These are phyloP conservation scores for Mariannaea sp. DNA, from an alignment of 2,329 filamentous ascomycete species.

Conservation along the genomic window DNA sequence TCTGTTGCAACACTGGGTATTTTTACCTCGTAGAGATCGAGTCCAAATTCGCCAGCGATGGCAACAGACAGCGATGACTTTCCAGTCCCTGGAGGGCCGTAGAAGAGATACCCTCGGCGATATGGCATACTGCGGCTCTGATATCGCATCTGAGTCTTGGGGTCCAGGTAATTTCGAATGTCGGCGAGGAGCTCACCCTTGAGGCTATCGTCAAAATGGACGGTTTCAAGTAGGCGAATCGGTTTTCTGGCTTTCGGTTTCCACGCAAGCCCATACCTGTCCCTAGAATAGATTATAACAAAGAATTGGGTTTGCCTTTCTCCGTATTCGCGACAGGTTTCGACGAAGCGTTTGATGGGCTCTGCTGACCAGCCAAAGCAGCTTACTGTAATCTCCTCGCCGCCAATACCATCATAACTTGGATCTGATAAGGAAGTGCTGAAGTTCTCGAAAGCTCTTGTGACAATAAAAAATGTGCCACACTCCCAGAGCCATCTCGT, in stretches of 20 bases:
- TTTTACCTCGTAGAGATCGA: slow-evolving; percentile 56
- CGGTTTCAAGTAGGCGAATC: slow-evolving; percentile 55
- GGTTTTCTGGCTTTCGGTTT: slow-evolving; percentile 54
- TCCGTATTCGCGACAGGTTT: slow-evolving; percentile 53
- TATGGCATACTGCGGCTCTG: slow-evolving; percentile 56
- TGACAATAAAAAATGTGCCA: slow-evolving; percentile 51
- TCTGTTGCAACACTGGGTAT: slow-evolving; percentile 56
- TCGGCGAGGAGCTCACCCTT: slow-evolving; percentile 56
- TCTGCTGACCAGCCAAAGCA: slow-evolving; percentile 57
- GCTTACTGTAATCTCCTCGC: slow-evolving; percentile 53
- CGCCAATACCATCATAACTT: slow-evolving; percentile 51
- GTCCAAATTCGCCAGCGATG: slow-evolving; percentile 54
- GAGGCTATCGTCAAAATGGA: slow-evolving; percentile 52
- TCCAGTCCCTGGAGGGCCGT: slow-evolving; percentile 66
- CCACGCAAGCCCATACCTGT: slow-evolving; percentile 54
- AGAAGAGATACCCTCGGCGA: slow-evolving; percentile 62
- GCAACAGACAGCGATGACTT: slow-evolving; percentile 62
- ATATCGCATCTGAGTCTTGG: slow-evolving; percentile 60
- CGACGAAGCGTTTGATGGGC: slow-evolving; percentile 53
- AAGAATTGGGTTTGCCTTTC: slow-evolving; percentile 55
- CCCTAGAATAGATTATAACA: slow-evolving; percentile 53
- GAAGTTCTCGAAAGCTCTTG: slow-evolving; percentile 48
- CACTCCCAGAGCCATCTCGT: slow-evolving; percentile 56
- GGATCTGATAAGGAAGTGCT: slow-evolving; percentile 46
- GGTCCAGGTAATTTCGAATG: slow-evolving; percentile 57